Evolutionary conservation across 2,329 filamentous ascomycete genomes (phyloP).

Genomic region (Lachnellula arida): DNA sequence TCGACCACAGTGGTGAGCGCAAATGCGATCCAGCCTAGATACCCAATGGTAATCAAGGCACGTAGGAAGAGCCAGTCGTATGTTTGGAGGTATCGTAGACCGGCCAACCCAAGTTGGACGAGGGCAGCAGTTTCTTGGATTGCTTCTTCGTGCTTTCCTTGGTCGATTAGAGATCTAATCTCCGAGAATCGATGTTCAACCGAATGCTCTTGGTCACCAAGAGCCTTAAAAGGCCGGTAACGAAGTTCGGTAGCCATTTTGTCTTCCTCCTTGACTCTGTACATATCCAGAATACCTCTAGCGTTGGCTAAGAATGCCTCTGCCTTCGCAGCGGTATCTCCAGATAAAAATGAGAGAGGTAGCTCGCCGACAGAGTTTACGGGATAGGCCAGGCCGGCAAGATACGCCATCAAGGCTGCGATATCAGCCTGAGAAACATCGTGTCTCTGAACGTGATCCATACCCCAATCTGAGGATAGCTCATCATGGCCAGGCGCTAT

Average conservation of each 20-base stretch:
- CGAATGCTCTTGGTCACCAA: conserved; percentile 59
- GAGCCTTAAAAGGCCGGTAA: conserved; percentile 69
- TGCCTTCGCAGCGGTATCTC: conserved; percentile 70
- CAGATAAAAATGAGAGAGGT: conserved; percentile 76
- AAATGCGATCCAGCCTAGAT: conserved; percentile 93
- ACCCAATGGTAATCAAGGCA: conserved; percentile 82
- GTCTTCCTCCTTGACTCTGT: conserved; percentile 82
- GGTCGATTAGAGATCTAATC: conserved; percentile 64
- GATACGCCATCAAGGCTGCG: conserved; percentile 90
- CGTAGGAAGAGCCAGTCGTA: conserved; percentile 98
- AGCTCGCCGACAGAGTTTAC: conserved; percentile 95
- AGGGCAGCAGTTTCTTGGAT: conserved; percentile 74
- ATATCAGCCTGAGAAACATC: conserved; percentile 94
- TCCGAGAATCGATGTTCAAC: conserved; percentile 62
- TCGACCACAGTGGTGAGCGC: conserved; percentile 85
- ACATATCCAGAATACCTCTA: conserved; percentile 88
- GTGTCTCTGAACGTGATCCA: conserved; percentile 76
- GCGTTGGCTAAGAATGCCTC: conserved; percentile 81
- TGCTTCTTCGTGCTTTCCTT: conserved; percentile 65
- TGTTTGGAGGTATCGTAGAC: conserved; percentile 89
- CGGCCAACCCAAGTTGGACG: conserved; percentile 71
- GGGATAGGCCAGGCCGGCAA: conserved; percentile 82
- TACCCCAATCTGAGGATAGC: conserved; percentile 83
- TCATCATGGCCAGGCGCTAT: conserved; percentile 81
- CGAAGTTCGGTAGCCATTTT: conserved; percentile 72